Conservation (phyloP, 2,329 filamentous ascomycete species). For the Fusarium circinatum region DNA sequence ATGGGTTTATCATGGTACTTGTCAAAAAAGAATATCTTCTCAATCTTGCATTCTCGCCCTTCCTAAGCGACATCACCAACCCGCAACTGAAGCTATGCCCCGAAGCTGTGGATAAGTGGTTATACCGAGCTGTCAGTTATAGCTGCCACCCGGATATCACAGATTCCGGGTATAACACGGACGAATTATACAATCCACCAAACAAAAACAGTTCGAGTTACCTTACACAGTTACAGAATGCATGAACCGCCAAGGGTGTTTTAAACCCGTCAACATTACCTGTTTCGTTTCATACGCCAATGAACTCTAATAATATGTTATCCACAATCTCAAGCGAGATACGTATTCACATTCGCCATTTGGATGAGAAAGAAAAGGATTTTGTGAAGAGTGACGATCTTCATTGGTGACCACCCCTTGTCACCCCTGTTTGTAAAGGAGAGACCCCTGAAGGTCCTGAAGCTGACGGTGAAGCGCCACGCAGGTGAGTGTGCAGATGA, state of each 20-base stretch:
- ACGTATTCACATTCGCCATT: neutral
- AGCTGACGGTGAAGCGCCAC: slow-evolving; percentile 5
- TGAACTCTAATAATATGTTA: neutral
- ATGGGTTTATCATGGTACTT: slow-evolving; percentile 11
- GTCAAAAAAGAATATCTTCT: neutral
- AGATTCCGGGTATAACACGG: slow-evolving; percentile 29
- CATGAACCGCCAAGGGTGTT: slow-evolving; percentile 16
- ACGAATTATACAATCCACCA: slow-evolving; percentile 9
- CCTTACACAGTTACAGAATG: neutral
- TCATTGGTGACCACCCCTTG: slow-evolving; percentile 12
- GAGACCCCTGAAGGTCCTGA: neutral
- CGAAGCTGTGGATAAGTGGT: neutral
- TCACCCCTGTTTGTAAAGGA: slow-evolving; percentile 11
- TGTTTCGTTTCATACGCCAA: slow-evolving; percentile 34
- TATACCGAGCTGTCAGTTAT: slow-evolving; percentile 12
- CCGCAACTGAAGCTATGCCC: neutral
- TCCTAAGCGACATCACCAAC: neutral
- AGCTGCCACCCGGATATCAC: slow-evolving; percentile 3
- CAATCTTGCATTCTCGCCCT: neutral
- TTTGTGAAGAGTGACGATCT: slow-evolving; percentile 16
- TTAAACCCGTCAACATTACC: slow-evolving; percentile 6
- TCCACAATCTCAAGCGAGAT: slow-evolving; percentile 7
- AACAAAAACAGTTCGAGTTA: neutral
- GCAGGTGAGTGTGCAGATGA: slow-evolving; percentile 7
- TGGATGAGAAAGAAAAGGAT: neutral